A percentile compares a stretch with the other conserved stretches of the same genome.
Conservation (phyloP, 768 basidiomycete species). For the Dacryopinax spathularia region DNA sequence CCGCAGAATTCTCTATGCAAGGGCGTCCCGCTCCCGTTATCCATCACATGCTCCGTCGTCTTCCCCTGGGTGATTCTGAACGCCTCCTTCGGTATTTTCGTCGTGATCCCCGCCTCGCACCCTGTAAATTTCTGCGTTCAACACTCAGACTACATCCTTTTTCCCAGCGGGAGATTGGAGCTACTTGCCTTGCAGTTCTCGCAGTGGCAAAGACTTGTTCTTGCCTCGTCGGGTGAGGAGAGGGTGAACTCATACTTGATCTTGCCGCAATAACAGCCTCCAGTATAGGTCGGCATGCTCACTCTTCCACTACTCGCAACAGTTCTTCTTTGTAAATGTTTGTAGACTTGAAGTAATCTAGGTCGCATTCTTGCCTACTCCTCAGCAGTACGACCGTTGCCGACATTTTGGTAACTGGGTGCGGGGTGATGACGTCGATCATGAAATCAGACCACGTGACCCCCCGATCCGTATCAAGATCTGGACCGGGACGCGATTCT, state of each 20-base stretch:
- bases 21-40: not conserved
- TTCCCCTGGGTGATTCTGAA: not conserved
- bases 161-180: not conserved
- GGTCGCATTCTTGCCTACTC: no score
- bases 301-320: no score
- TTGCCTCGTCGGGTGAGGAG: not conserved
- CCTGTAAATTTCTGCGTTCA: not conserved
- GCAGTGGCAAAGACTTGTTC: not conserved
- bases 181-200: not conserved
- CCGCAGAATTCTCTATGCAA: not conserved
- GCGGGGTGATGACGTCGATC: no score
- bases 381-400: no score
- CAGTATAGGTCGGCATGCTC: not conserved
- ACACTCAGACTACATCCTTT: not conserved
- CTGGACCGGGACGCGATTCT: no score
- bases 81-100: not conserved
- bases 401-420: no score
- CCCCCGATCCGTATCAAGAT: no score
- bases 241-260: slow-evolving; percentile 2
- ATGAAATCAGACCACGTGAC: no score
- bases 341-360: no score
- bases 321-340: no score
- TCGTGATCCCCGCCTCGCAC: not conserved
- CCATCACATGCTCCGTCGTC: not conserved
- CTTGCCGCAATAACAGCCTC: not conserved